Percentiles rank a stretch among this genome's conserved stretches.
Conservation (phyloP, 805 yeast species). For the Ogataea nonfermentans region DNA sequence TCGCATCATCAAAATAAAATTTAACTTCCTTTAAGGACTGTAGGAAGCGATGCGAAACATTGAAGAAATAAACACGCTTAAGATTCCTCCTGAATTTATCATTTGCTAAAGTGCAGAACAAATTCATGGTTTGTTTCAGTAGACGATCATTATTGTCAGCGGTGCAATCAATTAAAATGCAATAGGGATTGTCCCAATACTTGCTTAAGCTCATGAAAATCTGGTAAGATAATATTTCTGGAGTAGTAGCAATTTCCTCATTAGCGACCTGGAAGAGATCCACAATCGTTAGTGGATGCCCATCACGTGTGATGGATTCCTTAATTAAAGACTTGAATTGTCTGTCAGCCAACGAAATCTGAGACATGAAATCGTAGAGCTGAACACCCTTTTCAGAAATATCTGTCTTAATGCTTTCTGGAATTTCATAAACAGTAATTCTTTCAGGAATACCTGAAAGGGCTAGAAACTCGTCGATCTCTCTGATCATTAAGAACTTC, state of each 20-base stretch:
- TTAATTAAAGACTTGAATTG: constrained; percentile 48
- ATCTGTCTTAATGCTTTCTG: constrained; percentile 49
- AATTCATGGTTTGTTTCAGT: constrained; percentile 11
- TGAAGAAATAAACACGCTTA: constrained; percentile 49
- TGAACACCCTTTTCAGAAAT: constrained; percentile 46
- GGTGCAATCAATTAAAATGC: constrained; percentile 67
- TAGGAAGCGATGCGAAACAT: constrained; percentile 39
- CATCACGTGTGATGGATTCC: constrained; percentile 69
- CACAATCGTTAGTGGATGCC: constrained; percentile 64
- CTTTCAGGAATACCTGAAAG: constrained; percentile 60
- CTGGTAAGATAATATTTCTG: constrained; percentile 56
- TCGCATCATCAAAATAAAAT: constrained; percentile 8
- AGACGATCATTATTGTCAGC: constrained; percentile 37
- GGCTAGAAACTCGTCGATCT: constrained; percentile 47
- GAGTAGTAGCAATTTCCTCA: constrained; percentile 30
- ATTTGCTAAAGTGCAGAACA: constrained; percentile 42
- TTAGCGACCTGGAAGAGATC: constrained; percentile 42
- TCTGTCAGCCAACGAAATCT: constrained; percentile 54
- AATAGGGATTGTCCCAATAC: constrained; percentile 68
- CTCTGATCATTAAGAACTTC: constrained; percentile 32
- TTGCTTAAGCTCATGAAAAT: constrained; percentile 63
- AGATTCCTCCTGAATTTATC: constrained; percentile 52
- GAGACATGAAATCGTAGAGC: constrained; percentile 72
- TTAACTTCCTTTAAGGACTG: constrained; percentile 11
- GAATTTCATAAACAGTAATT: constrained; percentile 53